Base-by-base conservation (phyloP, 2,329 filamentous ascomycete genomes). In the Colletotrichum ledebouriae region DNA sequence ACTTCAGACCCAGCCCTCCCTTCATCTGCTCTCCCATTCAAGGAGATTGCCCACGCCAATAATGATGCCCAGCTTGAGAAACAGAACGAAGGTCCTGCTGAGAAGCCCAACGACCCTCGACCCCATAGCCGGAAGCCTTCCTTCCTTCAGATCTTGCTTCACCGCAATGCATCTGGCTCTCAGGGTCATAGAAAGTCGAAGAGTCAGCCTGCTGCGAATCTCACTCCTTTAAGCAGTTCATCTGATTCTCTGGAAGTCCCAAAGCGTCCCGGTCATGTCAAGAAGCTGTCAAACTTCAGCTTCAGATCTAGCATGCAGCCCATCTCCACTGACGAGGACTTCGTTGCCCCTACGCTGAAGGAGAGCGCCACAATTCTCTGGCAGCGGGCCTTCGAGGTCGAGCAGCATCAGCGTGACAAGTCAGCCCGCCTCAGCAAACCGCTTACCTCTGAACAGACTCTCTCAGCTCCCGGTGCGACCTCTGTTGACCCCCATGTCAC, bases 291-390 rank as follows among this genome's bases (percentile, higher is more conserved):
- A 1, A 72, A 73, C 22, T 37, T 62, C 15, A 74, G 70, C 25
- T 70, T 70, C 41, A 69, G 52, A 10, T 64, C 72, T n/a, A 53
- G 71, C 61, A 42, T 52, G 56, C 56, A 67, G 7, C 29, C 57
- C 3, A 22, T 33, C 29, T 50, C 44, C 12, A 13, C 15, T 12
- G 15, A 42, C 29, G 25, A 29, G 4, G 69, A 69, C 41, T 56
- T 59, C 33, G 29, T 25, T 42, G 69, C 65, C 12, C 62, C 73
- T 9, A 63, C 62, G 33, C 68, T 62, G 10, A 46, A 71, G 4
- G 73, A 74, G 46, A 75, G 72, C 42, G 70, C 74, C n/a, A 75
- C 72, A 29, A 67, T 70, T 22, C 25, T 77, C 12, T 76, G 74
- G 76, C 71, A 76, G 42, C 72, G 74, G 2, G 75, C 73, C 5